Evolutionary conservation across 2,329 filamentous ascomycete species (phyloP).

Genomic region (Leptosphaerulina australis): DNA sequence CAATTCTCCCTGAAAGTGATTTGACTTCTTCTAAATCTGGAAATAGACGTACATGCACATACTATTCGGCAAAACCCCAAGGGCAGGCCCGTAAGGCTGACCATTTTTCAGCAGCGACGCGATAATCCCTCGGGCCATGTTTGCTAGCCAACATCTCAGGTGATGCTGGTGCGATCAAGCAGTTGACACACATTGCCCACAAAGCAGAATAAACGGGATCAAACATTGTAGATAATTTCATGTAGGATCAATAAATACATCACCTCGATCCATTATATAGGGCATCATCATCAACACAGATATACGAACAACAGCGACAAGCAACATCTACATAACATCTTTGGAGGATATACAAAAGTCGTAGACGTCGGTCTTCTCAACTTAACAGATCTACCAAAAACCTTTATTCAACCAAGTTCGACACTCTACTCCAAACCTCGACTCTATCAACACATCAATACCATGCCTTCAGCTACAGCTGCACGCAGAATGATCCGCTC

Average conservation of each 20-base stretch:
- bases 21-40: not conserved
- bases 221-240: not conserved
- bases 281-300: slow-evolving; percentile 6
- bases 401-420: slow-evolving; percentile 1
- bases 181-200: not conserved
- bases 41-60: not conserved
- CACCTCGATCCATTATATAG: not conserved
- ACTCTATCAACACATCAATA: slow-evolving; percentile 11
- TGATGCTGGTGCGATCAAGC: slow-evolving; percentile 24
- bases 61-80: slow-evolving; percentile 1
- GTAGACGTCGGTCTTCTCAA: slow-evolving; percentile 15
- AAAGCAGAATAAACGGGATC: slow-evolving; percentile 1
- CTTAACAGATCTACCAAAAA: not conserved
- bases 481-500: slow-evolving; percentile 41
- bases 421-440: not conserved
- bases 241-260: slow-evolving; percentile 13
- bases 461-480: slow-evolving; percentile 43
- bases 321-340: slow-evolving; percentile 5
- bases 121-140: no score
- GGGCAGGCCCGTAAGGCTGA: slow-evolving; percentile 16
- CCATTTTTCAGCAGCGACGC: not conserved
- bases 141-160: no score
- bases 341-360: slow-evolving; percentile 1
- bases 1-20: not conserved
- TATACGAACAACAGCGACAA: slow-evolving; percentile 8